phyloP scores from a whole-genome alignment of 176 grass and related monocot genomes.

The Guadua angustifolia region DNA sequence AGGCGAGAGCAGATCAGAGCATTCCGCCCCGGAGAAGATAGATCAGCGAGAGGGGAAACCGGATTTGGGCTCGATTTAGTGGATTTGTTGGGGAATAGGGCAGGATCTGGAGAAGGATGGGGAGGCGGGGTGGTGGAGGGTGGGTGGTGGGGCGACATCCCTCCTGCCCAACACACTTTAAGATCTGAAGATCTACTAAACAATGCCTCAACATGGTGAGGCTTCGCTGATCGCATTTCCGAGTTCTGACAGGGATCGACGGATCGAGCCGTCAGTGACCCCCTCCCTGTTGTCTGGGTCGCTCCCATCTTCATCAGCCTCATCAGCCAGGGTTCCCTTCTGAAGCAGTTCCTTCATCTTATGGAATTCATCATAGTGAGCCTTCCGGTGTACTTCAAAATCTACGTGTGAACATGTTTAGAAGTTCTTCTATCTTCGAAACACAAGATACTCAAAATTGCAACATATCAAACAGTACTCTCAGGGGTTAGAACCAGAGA shows the following conservation, averaged over 20 bases:
- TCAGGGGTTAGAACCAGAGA: neutral
- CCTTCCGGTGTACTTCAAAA: slow-evolving; percentile 74
- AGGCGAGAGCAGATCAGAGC: no score
- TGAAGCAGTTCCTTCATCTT: slow-evolving; percentile 72
- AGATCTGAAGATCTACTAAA: no score
- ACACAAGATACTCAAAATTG: slow-evolving; percentile 14
- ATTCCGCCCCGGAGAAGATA: no score
- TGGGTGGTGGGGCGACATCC: no score
- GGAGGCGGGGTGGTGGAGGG: no score
- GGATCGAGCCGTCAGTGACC: neutral
- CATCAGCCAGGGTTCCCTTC: slow-evolving; percentile 54
- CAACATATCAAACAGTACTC: neutral
- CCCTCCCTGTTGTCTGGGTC: slow-evolving; percentile 7
- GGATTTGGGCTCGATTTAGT: no score
- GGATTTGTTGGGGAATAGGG: no score
- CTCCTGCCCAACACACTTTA: no score
- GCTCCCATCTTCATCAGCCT: slow-evolving; percentile 48
- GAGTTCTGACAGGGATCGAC: neutral
- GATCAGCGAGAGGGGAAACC: no score
- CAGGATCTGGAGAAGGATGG: no score
- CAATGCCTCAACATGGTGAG: neutral
- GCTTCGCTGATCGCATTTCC: neutral
- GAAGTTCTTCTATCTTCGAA: slow-evolving; percentile 12
- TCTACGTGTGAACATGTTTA: slow-evolving; percentile 46
- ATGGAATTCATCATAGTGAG: slow-evolving; percentile 77